Conservation (phyloP, 139 green algal species). For the Protoeuglena noctilucae region DNA sequence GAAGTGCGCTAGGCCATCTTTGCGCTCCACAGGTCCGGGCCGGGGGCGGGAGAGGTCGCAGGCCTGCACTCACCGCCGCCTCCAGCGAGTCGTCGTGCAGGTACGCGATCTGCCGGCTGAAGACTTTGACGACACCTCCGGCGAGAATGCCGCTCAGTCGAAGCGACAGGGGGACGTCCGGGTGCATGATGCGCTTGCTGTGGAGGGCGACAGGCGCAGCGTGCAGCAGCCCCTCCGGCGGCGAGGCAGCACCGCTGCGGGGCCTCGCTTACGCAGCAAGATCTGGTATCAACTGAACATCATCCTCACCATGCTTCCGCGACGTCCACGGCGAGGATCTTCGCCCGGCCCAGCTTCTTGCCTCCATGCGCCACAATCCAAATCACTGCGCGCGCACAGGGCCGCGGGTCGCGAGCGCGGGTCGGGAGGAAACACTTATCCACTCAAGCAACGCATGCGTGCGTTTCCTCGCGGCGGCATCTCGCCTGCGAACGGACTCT, state of each 20-base stretch:
- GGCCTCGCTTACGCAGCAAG: not conserved
- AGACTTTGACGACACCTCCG: conserved; percentile 7
- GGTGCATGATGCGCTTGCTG: conserved; percentile 47
- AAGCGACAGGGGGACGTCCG: conserved; percentile 53
- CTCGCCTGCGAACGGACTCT: too few species aligned
- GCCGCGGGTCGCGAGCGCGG: too few species aligned
- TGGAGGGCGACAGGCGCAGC: conserved; percentile 2
- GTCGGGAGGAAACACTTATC: too few species aligned
- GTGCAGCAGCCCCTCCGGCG: not conserved
- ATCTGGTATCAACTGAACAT: not conserved
- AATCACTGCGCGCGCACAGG: too few species aligned
- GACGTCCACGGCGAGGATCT: conserved; percentile 43
- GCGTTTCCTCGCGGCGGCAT: too few species aligned
- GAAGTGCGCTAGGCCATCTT: too few species aligned
- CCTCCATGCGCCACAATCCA: conserved; percentile 62
- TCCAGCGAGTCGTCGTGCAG: not conserved
- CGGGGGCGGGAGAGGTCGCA: too few species aligned
- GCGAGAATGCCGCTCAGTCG: conserved; percentile 52
- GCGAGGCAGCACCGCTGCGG: not conserved
- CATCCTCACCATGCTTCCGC: conserved; percentile 42
- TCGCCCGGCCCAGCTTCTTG: conserved; percentile 40
- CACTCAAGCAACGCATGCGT: too few species aligned
- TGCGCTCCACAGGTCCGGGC: too few species aligned
- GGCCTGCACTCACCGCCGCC: not conserved
- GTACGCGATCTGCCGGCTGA: not conserved